Evolutionary conservation across 768 basidiomycete genomes (phyloP).

Genomic region (Psilocybe tampanensis): DNA sequence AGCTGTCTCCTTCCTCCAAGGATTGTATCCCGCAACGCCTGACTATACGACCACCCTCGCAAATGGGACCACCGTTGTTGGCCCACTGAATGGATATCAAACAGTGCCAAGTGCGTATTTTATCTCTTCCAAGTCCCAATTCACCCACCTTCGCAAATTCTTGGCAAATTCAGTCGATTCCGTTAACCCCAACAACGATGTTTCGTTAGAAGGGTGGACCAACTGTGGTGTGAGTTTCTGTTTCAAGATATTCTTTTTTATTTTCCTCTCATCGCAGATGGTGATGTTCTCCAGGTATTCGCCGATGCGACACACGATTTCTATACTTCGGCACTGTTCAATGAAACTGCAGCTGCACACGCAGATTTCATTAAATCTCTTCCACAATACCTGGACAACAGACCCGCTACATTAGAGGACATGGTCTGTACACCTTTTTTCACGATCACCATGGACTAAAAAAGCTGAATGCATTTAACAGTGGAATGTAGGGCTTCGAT

Average conservation of each 20-base stretch:
- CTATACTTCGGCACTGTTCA: conserved; percentile 57
- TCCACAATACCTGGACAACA: conserved; percentile 53
- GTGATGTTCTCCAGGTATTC: conserved; percentile 44
- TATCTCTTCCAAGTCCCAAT: conserved; percentile 24
- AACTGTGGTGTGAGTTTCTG: conserved; percentile 3
- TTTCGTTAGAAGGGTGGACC: conserved; percentile 71
- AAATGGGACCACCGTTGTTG: conserved; percentile 59
- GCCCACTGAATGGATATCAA: conserved; percentile 71
- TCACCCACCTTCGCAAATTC: conserved; percentile 8
- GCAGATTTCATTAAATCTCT: conserved; percentile 51
- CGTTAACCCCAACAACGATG: conserved; percentile 60
- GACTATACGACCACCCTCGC: conserved; percentile 58
- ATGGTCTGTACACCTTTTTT: conserved; percentile 45
- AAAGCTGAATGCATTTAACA: conserved; percentile 10
- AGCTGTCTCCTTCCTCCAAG: conserved; percentile 67
- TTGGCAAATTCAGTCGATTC: conserved; percentile 49
- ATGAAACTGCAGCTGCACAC: conserved; percentile 43
- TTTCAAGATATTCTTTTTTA: no score
- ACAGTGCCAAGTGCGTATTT: conserved; percentile 43
- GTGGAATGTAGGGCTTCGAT: conserved; percentile 38
- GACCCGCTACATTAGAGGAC: conserved; percentile 53
- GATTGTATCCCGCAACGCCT: conserved; percentile 57
- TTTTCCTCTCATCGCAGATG: no score
- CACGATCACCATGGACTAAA: neutral
- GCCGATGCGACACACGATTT: conserved; percentile 47